phyloP scores from a whole-genome alignment of 306 rosid species.

The Rosa persica region DNA sequence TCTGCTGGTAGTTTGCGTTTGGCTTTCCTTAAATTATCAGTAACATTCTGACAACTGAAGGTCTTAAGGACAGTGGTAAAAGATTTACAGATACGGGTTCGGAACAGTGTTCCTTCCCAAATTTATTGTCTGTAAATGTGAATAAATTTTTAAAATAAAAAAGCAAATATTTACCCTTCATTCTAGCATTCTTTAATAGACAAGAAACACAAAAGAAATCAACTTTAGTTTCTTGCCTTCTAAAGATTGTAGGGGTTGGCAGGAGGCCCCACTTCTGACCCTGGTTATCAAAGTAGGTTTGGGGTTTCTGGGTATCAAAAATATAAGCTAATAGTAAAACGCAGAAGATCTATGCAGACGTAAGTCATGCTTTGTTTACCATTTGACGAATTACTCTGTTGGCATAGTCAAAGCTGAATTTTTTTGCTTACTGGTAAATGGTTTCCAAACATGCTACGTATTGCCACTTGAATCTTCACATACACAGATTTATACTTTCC shows the following conservation, averaged over 20 bases:
- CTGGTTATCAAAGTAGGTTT: background rate
- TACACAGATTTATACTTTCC: background rate
- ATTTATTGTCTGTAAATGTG: background rate
- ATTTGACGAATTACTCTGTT: constrained; percentile 4
- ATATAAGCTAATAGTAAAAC: background rate
- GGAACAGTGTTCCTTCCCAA: background rate
- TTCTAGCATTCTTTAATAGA: background rate
- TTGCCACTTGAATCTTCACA: constrained; percentile 24
- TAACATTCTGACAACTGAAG: background rate
- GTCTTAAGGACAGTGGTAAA: background rate
- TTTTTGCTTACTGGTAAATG: background rate
- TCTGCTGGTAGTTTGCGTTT: background rate
- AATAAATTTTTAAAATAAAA: background rate
- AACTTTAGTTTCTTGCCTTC: background rate
- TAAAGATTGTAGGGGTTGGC: background rate
- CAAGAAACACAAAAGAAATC: background rate
- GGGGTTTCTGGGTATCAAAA: background rate
- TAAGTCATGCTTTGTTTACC: background rate
- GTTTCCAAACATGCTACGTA: background rate
- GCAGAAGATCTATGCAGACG: background rate
- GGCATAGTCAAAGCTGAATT: background rate
- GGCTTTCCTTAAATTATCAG: background rate
- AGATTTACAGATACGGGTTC: background rate
- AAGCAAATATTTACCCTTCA: background rate
- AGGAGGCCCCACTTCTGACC: background rate